Evolutionary conservation across 306 rosid species (phyloP), one percentile per base, ranked within the genome.

Genomic region (Notholithocarpus densiflorus): DNA sequence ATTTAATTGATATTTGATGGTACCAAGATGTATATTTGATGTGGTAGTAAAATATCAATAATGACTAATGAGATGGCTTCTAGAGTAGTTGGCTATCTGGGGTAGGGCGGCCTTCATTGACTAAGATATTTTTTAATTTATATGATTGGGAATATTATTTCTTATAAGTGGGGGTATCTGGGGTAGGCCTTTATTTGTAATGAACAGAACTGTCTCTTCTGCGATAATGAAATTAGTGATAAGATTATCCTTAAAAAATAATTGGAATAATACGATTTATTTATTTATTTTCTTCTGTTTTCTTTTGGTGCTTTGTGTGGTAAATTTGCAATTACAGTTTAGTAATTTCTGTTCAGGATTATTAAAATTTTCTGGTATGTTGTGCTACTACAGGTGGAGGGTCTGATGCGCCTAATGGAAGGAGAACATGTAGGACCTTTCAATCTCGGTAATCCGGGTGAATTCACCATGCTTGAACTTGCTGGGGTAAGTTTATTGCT

Each of bases 361-460:
- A 78, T 78, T 12, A 81, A 80, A 78, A 66, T 72, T 54, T 68
- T 71, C 1, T 77, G 12, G 56, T 10, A 48, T 61, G 29, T 10
- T 56, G 69, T 75, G 79, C 56, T 73, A 60, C 57, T 24, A 76
- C 51, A 95, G 99, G 99, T 95, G 80, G 99, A 95, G 86, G 99
- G 99, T 84, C 84, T 95, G 76, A 95, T 95, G 85, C 91, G 98
- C 68, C 94, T 95, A 5, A 95, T 95, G 99, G 99, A 93, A 88
- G 99, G 99, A 68, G 98, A 95, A 85, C 98, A 95, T 51, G 97
- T 93, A 27, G 99, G 99, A 68, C 99, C 99, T 66, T 95, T 95
- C 88, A 95, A 95, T 82, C 98, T 95, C 1, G 99, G 99, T 29
- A 95, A 95, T 43, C 99, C 99, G 0, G 99, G 99, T 77, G 99